phyloP scores from a whole-genome alignment of 371 early-diverging fungal genomes.

The Rhizopus microsporus region DNA sequence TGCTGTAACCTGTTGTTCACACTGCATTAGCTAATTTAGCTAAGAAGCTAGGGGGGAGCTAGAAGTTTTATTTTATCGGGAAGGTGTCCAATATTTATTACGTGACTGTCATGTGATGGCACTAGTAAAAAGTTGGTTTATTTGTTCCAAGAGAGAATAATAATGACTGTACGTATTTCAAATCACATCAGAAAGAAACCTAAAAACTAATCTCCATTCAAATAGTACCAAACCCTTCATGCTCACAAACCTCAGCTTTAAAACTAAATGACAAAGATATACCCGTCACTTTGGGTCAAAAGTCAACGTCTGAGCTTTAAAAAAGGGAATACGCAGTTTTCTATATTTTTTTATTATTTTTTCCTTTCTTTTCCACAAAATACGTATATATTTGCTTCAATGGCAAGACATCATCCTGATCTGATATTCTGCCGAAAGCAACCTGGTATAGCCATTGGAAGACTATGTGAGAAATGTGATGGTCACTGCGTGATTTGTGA shows the following conservation, averaged over 20 bases:
- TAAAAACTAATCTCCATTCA: too few relatives aligned
- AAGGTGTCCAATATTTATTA: background rate
- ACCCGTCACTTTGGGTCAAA: too few relatives aligned
- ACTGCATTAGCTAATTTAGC: background rate
- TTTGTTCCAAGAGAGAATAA: too few relatives aligned
- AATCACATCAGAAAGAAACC: too few relatives aligned
- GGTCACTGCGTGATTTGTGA: conserved; percentile 97
- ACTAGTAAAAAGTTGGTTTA: too few relatives aligned
- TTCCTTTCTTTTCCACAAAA: background rate
- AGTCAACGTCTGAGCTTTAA: background rate
- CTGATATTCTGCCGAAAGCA: conserved; percentile 95
- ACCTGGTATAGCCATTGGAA: conserved; percentile 95
- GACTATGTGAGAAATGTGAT: conserved; percentile 93
- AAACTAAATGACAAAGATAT: too few relatives aligned
- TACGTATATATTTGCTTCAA: conserved; percentile 16
- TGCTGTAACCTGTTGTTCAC: background rate
- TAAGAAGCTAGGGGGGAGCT: background rate
- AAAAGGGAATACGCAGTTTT: background rate
- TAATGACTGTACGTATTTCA: too few relatives aligned
- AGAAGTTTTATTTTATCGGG: background rate
- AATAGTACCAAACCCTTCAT: too few relatives aligned
- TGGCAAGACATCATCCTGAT: conserved; percentile 93
- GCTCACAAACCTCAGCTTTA: too few relatives aligned
- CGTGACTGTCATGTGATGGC: too few relatives aligned
- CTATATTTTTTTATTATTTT: conserved; percentile 9